These are phyloP conservation scores for Trapa bicornis DNA, from an alignment of 345 rosid genomes.

Conservation along the genomic window DNA sequence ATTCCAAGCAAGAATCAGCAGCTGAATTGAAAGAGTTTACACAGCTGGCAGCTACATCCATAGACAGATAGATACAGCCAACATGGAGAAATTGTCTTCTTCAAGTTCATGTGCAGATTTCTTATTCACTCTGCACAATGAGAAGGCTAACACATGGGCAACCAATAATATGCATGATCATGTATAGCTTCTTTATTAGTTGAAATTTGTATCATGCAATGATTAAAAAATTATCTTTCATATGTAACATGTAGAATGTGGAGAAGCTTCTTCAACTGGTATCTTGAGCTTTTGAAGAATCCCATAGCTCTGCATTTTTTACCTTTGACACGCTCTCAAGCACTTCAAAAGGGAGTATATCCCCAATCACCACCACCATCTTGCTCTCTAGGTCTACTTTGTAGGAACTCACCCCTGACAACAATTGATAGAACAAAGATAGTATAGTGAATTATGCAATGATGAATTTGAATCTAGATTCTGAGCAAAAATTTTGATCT, in stretches of 20 bases:
- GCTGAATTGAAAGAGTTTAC: too few species aligned
- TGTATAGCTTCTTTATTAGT: too few species aligned
- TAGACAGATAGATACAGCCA: background rate
- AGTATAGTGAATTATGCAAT: background rate
- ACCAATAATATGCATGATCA: background rate
- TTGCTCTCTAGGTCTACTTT: conserved; percentile 89
- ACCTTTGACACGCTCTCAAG: conserved; percentile 73
- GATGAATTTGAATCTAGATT: background rate
- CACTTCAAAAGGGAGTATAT: conserved; percentile 61
- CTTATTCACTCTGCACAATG: background rate
- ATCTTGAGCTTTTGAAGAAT: conserved; percentile 7
- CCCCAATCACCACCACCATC: conserved; percentile 70
- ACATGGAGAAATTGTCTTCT: background rate
- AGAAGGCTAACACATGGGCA: conserved; percentile 1
- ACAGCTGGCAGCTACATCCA: background rate
- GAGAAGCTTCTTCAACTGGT: background rate
- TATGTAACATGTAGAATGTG: background rate
- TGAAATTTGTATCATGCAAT: too few species aligned
- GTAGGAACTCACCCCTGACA: conserved; percentile 72
- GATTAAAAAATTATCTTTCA: background rate
- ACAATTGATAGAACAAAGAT: background rate
- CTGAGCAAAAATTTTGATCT: conserved; percentile 3
- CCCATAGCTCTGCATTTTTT: conserved; percentile 76
- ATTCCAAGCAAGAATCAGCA: background rate
- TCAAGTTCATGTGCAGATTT: background rate